Percentiles rank a stretch among this genome's conserved stretches.
These are phyloP conservation scores for Pseudocercospora fuligena DNA, from an alignment of 2,329 filamentous ascomycete genomes.

Conservation along the genomic window DNA sequence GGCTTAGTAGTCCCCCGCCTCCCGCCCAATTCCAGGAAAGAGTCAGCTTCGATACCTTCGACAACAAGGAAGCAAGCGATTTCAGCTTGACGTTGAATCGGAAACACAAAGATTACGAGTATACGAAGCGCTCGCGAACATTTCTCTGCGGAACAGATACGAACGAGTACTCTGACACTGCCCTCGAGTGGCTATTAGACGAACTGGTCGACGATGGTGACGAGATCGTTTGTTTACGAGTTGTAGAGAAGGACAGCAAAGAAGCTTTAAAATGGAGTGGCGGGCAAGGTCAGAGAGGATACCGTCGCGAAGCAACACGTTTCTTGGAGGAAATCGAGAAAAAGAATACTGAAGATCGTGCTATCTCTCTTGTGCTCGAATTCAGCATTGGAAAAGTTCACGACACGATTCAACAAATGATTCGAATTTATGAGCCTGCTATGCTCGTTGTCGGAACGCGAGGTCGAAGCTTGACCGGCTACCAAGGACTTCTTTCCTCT, in stretches of 20 bases:
- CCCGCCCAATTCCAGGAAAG: slow-evolving; percentile 65
- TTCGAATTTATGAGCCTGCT: slow-evolving; percentile 87
- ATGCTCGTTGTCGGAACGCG: slow-evolving; percentile 90
- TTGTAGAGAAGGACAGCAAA: slow-evolving; percentile 81
- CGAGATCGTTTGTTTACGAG: slow-evolving; percentile 86
- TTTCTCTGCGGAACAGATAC: slow-evolving; percentile 92
- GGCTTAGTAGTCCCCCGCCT: slow-evolving; percentile 40
- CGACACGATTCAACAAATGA: slow-evolving; percentile 88
- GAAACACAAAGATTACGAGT: slow-evolving; percentile 84
- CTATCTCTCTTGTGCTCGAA: slow-evolving; percentile 83
- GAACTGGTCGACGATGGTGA: slow-evolving; percentile 93
- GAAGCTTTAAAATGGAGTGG: slow-evolving; percentile 54
- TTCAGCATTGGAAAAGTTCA: slow-evolving; percentile 89
- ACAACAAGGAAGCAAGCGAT: slow-evolving; percentile 68
- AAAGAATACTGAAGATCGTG: slow-evolving; percentile 81
- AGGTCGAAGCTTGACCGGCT: slow-evolving; percentile 80
- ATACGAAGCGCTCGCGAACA: slow-evolving; percentile 78
- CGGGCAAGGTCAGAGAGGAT: slow-evolving; percentile 58
- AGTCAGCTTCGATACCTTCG: slow-evolving; percentile 77
- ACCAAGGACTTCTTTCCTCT: slow-evolving; percentile 78
- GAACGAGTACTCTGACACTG: slow-evolving; percentile 89
- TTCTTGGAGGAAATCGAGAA: slow-evolving; percentile 76
- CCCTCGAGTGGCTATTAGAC: slow-evolving; percentile 88
- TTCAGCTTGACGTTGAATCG: slow-evolving; percentile 82
- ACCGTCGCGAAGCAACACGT: slow-evolving; percentile 74